These are phyloP conservation scores for Sporothrix schenckii DNA, from an alignment of 2,329 filamentous ascomycete genomes.

Conservation along the genomic window DNA sequence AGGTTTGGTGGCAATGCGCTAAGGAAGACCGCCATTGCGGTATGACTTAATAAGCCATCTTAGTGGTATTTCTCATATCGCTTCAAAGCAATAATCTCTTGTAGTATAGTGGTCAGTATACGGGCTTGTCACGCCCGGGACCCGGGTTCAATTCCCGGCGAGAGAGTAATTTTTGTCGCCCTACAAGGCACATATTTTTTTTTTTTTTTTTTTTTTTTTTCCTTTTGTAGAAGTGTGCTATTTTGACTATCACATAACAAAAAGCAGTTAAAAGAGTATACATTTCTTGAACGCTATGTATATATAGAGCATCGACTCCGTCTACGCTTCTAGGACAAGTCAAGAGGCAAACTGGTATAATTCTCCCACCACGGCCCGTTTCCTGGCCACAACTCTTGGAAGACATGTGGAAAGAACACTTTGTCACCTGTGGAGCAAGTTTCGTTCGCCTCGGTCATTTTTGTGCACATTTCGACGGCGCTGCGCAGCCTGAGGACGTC, in stretches of 20 bases:
- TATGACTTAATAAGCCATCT: neutral
- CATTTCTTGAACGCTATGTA: neutral
- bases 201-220: neutral
- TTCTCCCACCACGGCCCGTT: neutral
- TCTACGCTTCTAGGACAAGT: neutral
- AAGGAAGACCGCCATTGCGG: no score
- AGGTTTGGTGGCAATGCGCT: neutral
- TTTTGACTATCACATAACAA: neutral
- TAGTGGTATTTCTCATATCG: neutral
- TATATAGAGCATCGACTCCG: neutral
- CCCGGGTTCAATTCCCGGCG: constrained; percentile 35
- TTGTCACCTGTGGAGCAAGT: neutral
- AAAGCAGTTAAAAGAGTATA: neutral
- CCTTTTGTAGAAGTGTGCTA: no score
- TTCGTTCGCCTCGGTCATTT: neutral
- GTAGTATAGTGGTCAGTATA: constrained; percentile 36
- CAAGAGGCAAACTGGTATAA: neutral
- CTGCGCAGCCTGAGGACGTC: neutral
- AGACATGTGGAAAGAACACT: neutral
- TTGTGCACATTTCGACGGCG: neutral
- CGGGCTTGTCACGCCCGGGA: constrained; percentile 35
- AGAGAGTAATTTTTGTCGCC: constrained; percentile 25
- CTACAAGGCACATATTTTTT: neutral
- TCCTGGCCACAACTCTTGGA: neutral
- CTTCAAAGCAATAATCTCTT: constrained; percentile 23